Percentiles rank a stretch among this genome's conserved stretches.
These are phyloP conservation scores for Sporisorium graminicola DNA, from an alignment of 1,284 basidiomycete genomes.

Conservation along the genomic window DNA sequence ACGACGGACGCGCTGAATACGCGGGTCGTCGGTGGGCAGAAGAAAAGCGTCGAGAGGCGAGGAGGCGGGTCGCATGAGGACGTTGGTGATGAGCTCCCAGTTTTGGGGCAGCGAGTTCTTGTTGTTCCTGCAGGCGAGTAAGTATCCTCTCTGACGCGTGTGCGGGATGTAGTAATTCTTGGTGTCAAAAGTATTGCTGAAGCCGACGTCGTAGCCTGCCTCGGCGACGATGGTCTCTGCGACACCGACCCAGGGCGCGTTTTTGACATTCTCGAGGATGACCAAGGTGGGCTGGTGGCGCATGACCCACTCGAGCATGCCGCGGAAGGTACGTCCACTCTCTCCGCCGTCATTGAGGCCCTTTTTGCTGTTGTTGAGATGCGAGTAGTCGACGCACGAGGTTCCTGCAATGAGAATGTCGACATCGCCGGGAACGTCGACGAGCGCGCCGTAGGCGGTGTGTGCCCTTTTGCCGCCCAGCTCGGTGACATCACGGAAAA, in stretches of 20 bases:
- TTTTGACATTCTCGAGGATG: conserved; percentile 92
- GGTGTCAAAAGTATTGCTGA: conserved; percentile 79
- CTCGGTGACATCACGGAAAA: conserved; percentile 95
- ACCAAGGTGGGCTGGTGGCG: conserved; percentile 89
- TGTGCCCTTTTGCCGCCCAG: conserved; percentile 75
- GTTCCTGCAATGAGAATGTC: conserved; percentile 89
- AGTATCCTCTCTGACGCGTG: conserved; percentile 72
- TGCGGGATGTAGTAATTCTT: conserved; percentile 95
- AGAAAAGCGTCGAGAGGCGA: conserved; percentile 90
- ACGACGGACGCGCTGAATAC: conserved; percentile 84
- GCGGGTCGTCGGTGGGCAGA: conserved; percentile 87
- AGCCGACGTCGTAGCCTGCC: conserved; percentile 82
- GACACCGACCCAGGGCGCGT: conserved; percentile 87
- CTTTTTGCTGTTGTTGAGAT: conserved; percentile 92
- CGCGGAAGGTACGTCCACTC: conserved; percentile 66
- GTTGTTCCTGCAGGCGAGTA: conserved; percentile 55
- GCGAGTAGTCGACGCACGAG: conserved; percentile 95
- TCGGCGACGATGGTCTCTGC: conserved; percentile 79
- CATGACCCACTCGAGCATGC: conserved; percentile 92
- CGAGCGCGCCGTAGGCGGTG: conserved; percentile 90
- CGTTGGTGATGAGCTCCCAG: conserved; percentile 80
- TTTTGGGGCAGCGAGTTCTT: conserved; percentile 70
- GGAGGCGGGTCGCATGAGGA: conserved; percentile 84
- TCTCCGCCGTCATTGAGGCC: conserved; percentile 70
- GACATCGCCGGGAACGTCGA: conserved; percentile 87